Evolutionary conservation across 73 alveolate species (phyloP).

Genomic region (Tetrahymena thermophila): DNA sequence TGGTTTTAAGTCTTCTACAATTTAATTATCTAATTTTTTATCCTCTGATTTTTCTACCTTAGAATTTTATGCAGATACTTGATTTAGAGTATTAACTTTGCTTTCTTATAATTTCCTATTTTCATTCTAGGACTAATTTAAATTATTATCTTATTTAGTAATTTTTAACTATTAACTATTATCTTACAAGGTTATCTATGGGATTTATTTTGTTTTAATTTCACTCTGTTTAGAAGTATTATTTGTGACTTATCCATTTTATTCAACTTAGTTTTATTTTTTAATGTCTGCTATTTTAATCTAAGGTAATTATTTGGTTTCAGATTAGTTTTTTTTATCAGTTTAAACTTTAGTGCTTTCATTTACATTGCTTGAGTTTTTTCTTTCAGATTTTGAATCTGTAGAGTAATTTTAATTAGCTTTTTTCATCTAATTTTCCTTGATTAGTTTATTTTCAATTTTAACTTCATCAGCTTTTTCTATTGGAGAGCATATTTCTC

Average conservation of each 20-base stretch:
- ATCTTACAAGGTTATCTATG: too few relatives aligned
- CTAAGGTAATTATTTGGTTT: background rate
- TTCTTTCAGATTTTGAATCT: background rate
- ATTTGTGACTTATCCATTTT: too few relatives aligned
- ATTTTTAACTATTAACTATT: too few relatives aligned
- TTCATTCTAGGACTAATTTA: background rate
- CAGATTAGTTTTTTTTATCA: too few relatives aligned
- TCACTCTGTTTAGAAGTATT: background rate
- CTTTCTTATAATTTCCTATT: background rate
- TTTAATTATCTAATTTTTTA: background rate
- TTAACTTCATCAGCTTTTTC: background rate
- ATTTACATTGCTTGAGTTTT: background rate
- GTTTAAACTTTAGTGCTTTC: too few relatives aligned
- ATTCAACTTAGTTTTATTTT: too few relatives aligned
- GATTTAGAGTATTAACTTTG: background rate
- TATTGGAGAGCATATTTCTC: background rate
- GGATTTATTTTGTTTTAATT: too few relatives aligned
- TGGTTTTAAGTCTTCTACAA: background rate
- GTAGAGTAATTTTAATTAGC: too few relatives aligned
- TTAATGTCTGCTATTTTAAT: background rate
- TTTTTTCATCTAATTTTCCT: background rate
- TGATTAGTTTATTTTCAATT: background rate
- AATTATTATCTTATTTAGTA: background rate
- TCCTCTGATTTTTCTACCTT: background rate
- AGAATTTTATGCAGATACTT: background rate